Conservation (phyloP, 306 rosid species). For the Casuarina glauca region DNA sequence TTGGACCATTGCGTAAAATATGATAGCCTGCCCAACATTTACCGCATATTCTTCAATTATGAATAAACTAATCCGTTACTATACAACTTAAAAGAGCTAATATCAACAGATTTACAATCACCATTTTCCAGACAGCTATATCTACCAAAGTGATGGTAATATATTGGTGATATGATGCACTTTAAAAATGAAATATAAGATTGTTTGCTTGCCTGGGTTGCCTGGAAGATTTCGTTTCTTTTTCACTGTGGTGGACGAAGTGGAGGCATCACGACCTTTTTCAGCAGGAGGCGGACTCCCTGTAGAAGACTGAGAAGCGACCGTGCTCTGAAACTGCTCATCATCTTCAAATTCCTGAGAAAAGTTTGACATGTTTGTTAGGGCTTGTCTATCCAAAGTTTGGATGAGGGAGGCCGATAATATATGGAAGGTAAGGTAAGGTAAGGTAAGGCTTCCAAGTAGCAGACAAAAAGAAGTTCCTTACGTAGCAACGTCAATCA, state of each 20-base stretch:
- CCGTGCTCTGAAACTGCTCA: neutral
- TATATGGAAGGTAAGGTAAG: neutral
- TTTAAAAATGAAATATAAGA: neutral
- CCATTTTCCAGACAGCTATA: too few relatives aligned
- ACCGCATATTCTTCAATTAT: too few relatives aligned
- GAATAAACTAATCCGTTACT: too few relatives aligned
- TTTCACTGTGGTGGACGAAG: neutral
- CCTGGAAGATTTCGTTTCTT: slow-evolving; percentile 6
- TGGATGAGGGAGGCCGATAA: neutral
- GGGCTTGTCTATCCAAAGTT: neutral
- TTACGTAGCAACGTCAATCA: neutral
- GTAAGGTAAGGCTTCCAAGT: neutral
- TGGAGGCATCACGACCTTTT: neutral
- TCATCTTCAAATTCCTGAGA: neutral
- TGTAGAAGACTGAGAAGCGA: neutral
- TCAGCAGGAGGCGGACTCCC: neutral
- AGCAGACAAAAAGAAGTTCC: neutral
- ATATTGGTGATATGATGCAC: neutral
- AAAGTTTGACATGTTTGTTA: neutral
- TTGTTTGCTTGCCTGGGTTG: slow-evolving; percentile 2
- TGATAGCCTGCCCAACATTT: too few relatives aligned
- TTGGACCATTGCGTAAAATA: too few relatives aligned
- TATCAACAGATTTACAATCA: too few relatives aligned
- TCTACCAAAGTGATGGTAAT: too few relatives aligned
- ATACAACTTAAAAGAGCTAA: too few relatives aligned